A percentile compares a stretch with the other conserved stretches of the same genome.
Conservation (phyloP, 768 basidiomycete species). For the Naganishia kalamii region DNA sequence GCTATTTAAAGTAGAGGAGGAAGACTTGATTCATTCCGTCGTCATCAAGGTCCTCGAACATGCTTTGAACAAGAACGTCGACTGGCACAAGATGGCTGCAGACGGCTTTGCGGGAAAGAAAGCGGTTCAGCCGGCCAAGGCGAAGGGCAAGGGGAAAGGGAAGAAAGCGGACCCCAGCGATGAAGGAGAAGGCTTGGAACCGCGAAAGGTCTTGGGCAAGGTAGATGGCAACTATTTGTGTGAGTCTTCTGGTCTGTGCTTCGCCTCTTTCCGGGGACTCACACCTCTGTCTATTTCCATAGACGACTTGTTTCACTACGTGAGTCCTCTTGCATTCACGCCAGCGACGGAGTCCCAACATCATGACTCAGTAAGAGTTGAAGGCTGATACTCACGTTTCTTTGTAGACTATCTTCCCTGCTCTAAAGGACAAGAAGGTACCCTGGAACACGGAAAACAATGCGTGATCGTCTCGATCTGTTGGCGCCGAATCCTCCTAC, state of each 20-base stretch:
- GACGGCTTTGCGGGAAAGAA: background rate
- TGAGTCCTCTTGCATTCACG: background rate
- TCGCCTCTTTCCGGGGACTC: background rate
- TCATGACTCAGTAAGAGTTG: background rate
- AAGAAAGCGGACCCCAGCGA: background rate
- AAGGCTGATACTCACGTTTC: background rate
- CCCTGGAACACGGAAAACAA: background rate
- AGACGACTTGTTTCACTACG: slow-evolving; percentile 20
- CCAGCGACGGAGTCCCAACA: too few relatives aligned
- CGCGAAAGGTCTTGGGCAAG: background rate
- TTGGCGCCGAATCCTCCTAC: background rate
- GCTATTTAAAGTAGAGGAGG: background rate
- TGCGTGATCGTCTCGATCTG: background rate
- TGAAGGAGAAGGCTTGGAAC: background rate
- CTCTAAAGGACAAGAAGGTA: background rate
- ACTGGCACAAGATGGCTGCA: slow-evolving; percentile 15
- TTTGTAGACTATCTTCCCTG: slow-evolving; percentile 3
- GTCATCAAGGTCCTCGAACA: slow-evolving; percentile 7
- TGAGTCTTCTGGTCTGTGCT: background rate
- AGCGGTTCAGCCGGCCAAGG: background rate
- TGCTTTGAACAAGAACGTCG: slow-evolving; percentile 17
- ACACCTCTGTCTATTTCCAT: background rate
- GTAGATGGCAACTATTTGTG: slow-evolving; percentile 9
- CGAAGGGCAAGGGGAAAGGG: slow-evolving; percentile 2
- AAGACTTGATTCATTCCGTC: background rate